phyloP scores from a whole-genome alignment of 805 yeast species.

The Yamadazyma insecticola region DNA sequence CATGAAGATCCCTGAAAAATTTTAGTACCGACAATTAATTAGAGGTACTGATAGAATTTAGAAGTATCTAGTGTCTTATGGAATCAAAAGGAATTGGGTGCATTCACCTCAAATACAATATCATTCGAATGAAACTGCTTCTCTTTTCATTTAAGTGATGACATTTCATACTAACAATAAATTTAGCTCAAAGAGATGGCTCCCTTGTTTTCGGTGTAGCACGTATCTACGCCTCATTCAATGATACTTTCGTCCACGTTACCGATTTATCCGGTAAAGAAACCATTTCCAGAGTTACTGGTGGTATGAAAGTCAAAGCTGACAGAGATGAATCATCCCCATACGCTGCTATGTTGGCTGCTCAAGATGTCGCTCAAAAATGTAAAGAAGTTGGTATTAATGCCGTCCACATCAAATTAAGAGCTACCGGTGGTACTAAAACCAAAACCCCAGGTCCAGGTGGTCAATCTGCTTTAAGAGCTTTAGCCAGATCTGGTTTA shows the following conservation, averaged over 20 bases:
- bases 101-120: too few species aligned
- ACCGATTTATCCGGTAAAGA: conserved; percentile 99
- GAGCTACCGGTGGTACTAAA: conserved; percentile 99
- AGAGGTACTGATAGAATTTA: too few species aligned
- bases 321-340: conserved; percentile 99
- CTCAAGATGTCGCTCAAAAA: conserved; percentile 98
- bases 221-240: conserved; percentile 99
- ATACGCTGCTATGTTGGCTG: conserved; percentile 99
- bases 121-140: too few species aligned
- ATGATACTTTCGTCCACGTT: conserved; percentile 99
- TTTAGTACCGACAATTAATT: too few species aligned
- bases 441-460: conserved; percentile 99
- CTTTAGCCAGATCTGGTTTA: conserved; percentile 99
- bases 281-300: conserved; percentile 99
- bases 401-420: conserved; percentile 98
- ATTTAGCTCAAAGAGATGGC: conserved; percentile 54
- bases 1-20: too few species aligned
- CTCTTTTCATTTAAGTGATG: too few species aligned
- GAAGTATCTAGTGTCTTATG: too few species aligned
- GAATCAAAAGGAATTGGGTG: too few species aligned
- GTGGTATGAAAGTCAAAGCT: conserved; percentile 99
- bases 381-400: conserved; percentile 99
- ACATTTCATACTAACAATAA: conserved; percentile 13
- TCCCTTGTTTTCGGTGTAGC: conserved; percentile 99
- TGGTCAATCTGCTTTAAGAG: conserved; percentile 99